Evolutionary conservation across 148 eudicot species (phyloP), one percentile per base, ranked within the genome.

Genomic region (Chenopodium quinoa): DNA sequence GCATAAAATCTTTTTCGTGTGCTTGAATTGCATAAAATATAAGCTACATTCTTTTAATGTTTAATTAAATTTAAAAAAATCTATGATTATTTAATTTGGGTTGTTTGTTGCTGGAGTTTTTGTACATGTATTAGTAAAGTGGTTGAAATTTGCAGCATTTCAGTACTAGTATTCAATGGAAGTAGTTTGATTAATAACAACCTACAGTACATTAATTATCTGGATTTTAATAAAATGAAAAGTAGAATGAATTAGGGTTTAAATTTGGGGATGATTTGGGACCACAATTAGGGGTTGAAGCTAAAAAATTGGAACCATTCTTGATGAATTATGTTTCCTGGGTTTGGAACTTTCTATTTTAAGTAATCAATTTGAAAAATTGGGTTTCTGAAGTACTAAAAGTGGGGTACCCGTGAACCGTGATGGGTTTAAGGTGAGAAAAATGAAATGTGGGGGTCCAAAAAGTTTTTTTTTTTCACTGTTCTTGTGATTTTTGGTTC

Each of bases 1-100:
- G 58, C 58, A 14, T 9, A 31, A 48, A 80, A 86, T 78, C 82
- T 75, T 84, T 70, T 83, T 83, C 79, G 88, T 77, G 84, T 77
- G 54, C 47, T 65, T 34, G 66, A 69, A 69, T 73, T 75, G 46
- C 19, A 60, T 27, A 46, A 12, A 16, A 9, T 37, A 52, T 68
- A 79, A 77, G 79, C 47, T 20, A 73, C 71, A 50, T 16, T 56
- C 76, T 83, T 80, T 83, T 40, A 40, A 40, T 40, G 44, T 31
- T 46, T 17, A 48, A 14, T 46, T 27, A 27, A 27, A 0, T 27
- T 27, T 27, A 27, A 27, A 27, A 27, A 27, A 27, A 48, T 75
- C 52, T 27, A 52, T 52, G 5, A 29, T 75, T 25, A 19, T 52
- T 50, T 50, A 11, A 50, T 50, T 50, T 9, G 54, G 54, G 54